Conservation (phyloP, 371 early-diverging fungal species). For the Basidiobolus meristosporus region DNA sequence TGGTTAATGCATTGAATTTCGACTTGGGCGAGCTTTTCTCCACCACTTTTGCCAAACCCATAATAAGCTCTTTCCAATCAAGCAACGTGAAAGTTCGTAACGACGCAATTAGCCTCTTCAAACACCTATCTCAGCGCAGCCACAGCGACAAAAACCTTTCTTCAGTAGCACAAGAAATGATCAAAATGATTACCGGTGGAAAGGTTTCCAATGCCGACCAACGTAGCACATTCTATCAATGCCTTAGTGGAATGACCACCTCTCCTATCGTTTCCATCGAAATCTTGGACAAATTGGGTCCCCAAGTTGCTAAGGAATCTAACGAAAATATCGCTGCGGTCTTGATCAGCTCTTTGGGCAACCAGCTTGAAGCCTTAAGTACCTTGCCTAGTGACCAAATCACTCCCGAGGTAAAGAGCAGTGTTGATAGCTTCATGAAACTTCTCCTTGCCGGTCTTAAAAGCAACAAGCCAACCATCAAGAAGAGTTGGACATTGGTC, state of each 20-base stretch:
- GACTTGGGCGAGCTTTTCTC: neutral
- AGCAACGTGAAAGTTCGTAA: neutral
- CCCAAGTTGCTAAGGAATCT: too few species aligned
- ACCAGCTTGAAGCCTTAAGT: too few species aligned
- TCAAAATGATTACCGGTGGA: too few species aligned
- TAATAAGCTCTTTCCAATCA: neutral
- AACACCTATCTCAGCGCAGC: neutral
- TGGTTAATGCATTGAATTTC: slow-evolving; percentile 2
- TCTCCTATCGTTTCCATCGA: too few species aligned
- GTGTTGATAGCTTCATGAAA: neutral
- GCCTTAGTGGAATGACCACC: too few species aligned
- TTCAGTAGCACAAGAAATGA: neutral
- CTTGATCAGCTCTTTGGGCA: too few species aligned
- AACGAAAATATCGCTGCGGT: too few species aligned
- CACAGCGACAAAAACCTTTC: slow-evolving; percentile 1
- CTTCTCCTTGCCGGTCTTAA: neutral
- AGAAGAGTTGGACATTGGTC: neutral
- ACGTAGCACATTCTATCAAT: too few species aligned
- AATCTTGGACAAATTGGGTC: too few species aligned
- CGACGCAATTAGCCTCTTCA: neutral
- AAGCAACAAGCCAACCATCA: slow-evolving; percentile 1
- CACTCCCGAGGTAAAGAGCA: neutral
- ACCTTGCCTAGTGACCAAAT: neutral
- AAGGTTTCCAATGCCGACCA: too few species aligned
- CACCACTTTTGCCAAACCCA: neutral